Base-by-base conservation (phyloP, 2,329 filamentous ascomycete species). In the Bipolaris zeicola region DNA sequence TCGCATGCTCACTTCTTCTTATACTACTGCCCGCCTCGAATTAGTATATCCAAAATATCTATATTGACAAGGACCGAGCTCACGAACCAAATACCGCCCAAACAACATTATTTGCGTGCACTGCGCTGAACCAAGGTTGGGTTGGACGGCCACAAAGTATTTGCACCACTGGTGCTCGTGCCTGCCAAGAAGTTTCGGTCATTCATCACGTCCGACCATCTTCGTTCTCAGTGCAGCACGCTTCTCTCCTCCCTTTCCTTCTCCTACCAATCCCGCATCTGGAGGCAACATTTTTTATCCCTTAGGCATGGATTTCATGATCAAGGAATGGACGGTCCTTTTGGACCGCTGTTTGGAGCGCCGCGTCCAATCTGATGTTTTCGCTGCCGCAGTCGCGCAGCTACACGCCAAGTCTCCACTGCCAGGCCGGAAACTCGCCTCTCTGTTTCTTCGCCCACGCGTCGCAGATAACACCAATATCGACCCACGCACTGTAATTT, bases 401-500 rank as follows among this genome's bases (percentile, higher is more conserved):
- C 64, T 78, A 36, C 62, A 75, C 57, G 60, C 63, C 20, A 70
- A 64, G 49, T 72, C 68, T 26, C 75, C 73, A 34, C 64, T 77
- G 14, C 65, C 70, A n/a, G 74, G 74, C 49, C 59, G 57, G 26
- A 74, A 72, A 59, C 66, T 78, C 52, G 72, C 74, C 39, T 66
- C 66, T 6, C 61, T 77, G 38, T 52, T 77, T 5, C 58, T 78
- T 11, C 69, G 62, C 34, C 75, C 74, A 13, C 71, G 69, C 36
- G 59, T 60, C 50, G 52, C 70, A n/a, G 50, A 58, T 16, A 53
- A 64, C 10, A 68, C 22, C 53, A 72, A 56, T 31, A 57, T 75
- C 36, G 76, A 78, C 59, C 73, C 74, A 14, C 68, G 73, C 8
- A 63, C 74, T 18, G 50, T 74, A 49, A 53, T 72, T 50, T 77